phyloP scores from a whole-genome alignment of 148 eudicot species.

The Camellia japonica region DNA sequence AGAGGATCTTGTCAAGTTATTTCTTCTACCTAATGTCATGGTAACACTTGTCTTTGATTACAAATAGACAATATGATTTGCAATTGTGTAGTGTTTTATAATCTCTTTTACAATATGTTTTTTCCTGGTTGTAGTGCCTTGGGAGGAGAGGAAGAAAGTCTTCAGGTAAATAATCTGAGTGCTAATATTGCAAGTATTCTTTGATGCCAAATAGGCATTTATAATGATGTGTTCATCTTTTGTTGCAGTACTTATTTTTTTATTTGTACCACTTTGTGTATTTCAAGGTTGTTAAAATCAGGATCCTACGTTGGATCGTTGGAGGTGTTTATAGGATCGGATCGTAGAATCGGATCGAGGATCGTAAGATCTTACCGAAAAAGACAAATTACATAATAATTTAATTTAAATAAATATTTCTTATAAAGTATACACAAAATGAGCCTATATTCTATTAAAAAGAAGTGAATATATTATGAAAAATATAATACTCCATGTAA shows the following conservation, averaged over 20 bases:
- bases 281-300: too few relatives aligned
- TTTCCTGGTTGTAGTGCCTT: conserved; percentile 71
- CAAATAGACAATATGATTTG: background rate
- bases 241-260: background rate
- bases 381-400: too few relatives aligned
- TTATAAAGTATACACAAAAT: too few relatives aligned
- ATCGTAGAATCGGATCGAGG: too few relatives aligned
- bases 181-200: conserved; percentile 1
- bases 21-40: conserved; percentile 81
- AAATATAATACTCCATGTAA: too few relatives aligned
- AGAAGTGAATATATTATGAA: too few relatives aligned
- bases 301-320: too few relatives aligned
- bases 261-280: background rate
- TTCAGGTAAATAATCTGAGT: conserved; percentile 43
- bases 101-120: background rate
- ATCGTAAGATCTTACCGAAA: too few relatives aligned
- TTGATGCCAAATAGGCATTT: background rate
- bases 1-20: conserved; percentile 90
- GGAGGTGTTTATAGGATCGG: too few relatives aligned
- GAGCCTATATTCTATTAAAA: too few relatives aligned
- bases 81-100: background rate
- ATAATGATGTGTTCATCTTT: background rate
- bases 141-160: conserved; percentile 66
- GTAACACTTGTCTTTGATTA: conserved; percentile 31
- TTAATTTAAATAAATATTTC: too few relatives aligned